phyloP scores from a whole-genome alignment of 345 rosid genomes.

The Cardamine chenopodiifolia region DNA sequence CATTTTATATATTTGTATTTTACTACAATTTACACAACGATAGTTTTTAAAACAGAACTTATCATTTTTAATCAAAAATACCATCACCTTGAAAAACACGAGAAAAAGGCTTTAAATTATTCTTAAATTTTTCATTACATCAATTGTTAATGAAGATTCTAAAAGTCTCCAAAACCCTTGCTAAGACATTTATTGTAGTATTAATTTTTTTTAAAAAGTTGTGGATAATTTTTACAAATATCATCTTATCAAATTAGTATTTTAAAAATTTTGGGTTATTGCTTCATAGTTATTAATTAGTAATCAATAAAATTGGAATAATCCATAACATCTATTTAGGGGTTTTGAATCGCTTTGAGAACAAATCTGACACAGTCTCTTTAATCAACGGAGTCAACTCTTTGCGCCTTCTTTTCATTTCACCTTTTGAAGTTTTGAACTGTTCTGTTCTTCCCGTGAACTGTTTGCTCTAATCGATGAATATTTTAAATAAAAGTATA shows the following conservation, averaged over 20 bases:
- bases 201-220: too few species aligned
- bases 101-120: not conserved
- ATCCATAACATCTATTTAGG: not conserved
- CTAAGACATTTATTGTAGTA: too few species aligned
- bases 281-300: too few species aligned
- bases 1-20: not conserved
- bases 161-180: too few species aligned
- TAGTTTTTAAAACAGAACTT: not conserved
- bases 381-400: slow-evolving; percentile 40
- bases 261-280: too few species aligned
- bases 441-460: slow-evolving; percentile 31
- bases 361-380: slow-evolving; percentile 35
- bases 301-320: too few species aligned
- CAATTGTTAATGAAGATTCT: not conserved
- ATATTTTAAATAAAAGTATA: not conserved
- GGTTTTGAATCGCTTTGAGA: slow-evolving; percentile 16
- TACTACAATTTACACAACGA: not conserved
- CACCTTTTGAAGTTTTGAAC: slow-evolving; percentile 25
- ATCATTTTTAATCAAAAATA: not conserved
- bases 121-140: not conserved
- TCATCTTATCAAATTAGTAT: too few species aligned
- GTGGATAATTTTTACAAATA: too few species aligned
- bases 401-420: slow-evolving; percentile 10
- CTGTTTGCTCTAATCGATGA: slow-evolving; percentile 18
- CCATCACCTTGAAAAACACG: not conserved